Evolutionary conservation across 116 monocot species (phyloP).

Genomic region (Iris pallida): DNA sequence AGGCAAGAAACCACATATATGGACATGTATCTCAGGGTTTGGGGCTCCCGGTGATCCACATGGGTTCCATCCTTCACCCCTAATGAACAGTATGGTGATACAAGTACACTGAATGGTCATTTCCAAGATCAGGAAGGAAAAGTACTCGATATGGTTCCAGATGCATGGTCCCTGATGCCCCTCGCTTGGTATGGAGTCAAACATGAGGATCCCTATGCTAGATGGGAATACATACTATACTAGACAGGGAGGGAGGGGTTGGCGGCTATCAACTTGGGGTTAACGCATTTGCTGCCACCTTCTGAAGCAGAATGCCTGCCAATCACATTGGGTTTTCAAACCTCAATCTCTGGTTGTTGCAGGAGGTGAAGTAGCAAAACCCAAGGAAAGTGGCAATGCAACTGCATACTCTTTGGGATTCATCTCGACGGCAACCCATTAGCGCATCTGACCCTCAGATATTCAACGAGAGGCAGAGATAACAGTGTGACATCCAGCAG

Average conservation of each 20-base stretch:
- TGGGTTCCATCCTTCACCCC: conserved; percentile 5
- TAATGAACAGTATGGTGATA: conserved; percentile 9
- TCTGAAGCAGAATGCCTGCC: not conserved
- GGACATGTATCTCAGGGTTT: conserved; percentile 27
- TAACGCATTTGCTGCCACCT: conserved; percentile 1
- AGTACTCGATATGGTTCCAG: conserved; percentile 5
- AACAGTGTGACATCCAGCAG: not conserved
- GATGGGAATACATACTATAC: not conserved
- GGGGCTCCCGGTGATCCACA: conserved; percentile 10
- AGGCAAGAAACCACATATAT: conserved; percentile 27
- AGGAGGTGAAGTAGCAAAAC: conserved; percentile 8
- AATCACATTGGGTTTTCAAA: not conserved
- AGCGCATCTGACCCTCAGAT: conserved; percentile 11
- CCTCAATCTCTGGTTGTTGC: conserved; percentile 6
- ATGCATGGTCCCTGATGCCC: conserved; percentile 12
- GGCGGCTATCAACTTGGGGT: not conserved
- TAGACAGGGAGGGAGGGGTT: not conserved
- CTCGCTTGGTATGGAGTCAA: conserved; percentile 12
- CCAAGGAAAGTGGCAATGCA: conserved; percentile 5
- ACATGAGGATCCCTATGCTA: conserved; percentile 13
- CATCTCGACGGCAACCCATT: conserved; percentile 12
- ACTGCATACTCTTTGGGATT: conserved; percentile 32
- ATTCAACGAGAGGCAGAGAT: not conserved
- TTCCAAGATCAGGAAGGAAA: conserved; percentile 15
- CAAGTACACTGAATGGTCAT: conserved; percentile 6